Evolutionary conservation across 495 filamentous ascomycete species (phyloP).

Genomic region (Pyrenula aspistea): DNA sequence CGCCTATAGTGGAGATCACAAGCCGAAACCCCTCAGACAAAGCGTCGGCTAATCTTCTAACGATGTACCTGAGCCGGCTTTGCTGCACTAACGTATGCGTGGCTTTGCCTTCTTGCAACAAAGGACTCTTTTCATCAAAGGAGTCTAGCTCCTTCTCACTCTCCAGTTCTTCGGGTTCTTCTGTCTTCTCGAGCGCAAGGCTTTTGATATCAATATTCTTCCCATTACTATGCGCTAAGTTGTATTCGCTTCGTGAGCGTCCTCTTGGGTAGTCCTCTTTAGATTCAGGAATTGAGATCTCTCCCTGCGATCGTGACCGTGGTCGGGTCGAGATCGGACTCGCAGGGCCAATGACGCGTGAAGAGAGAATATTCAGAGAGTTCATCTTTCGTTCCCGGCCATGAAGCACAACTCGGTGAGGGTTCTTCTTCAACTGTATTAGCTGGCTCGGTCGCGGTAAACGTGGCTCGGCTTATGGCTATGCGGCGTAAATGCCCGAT

Average conservation of each 20-base stretch:
- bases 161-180: slow-evolving; percentile 20
- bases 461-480: no score
- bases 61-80: slow-evolving; percentile 27
- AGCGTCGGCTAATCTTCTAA: slow-evolving; percentile 12
- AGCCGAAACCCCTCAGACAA: slow-evolving; percentile 29
- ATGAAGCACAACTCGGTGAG: neutral
- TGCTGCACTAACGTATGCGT: slow-evolving; percentile 21
- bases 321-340: slow-evolving; percentile 24
- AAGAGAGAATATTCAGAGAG: slow-evolving; percentile 89
- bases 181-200: slow-evolving; percentile 5
- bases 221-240: slow-evolving; percentile 21
- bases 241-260: slow-evolving; percentile 34
- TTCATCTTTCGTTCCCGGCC: slow-evolving; percentile 62
- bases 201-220: slow-evolving; percentile 20
- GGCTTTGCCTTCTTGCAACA: slow-evolving; percentile 27
- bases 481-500: no score
- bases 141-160: slow-evolving; percentile 17
- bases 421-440: no score
- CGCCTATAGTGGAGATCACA: slow-evolving; percentile 64
- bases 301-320: slow-evolving; percentile 50
- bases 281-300: slow-evolving; percentile 32
- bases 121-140: slow-evolving; percentile 55
- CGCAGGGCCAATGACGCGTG: slow-evolving; percentile 63
- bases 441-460: no score
- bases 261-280: slow-evolving; percentile 30